Evolutionary conservation across 2,329 filamentous ascomycete species (phyloP).

Genomic region (Xylariaceae sp.): DNA sequence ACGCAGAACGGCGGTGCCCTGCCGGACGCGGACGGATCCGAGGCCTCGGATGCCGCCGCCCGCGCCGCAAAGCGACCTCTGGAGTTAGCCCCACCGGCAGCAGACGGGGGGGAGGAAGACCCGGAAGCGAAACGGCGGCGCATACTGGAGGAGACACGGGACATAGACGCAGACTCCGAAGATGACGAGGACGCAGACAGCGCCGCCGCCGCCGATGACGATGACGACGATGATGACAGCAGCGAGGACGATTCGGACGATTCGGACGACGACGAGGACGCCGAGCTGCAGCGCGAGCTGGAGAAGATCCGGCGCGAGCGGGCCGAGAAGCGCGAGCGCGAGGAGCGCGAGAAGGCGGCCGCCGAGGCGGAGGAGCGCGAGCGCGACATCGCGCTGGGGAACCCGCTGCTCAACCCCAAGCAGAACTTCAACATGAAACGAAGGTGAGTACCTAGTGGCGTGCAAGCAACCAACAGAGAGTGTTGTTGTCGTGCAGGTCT

Average conservation of each 20-base stretch:
- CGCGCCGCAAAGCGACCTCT: constrained; percentile 57
- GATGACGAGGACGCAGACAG: constrained; percentile 48
- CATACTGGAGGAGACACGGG: constrained; percentile 79
- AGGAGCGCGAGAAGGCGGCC: constrained; percentile 74
- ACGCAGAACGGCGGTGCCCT: constrained; percentile 65
- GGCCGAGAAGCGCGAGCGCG: constrained; percentile 70
- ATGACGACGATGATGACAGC: constrained; percentile 44
- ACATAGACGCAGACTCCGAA: constrained; percentile 74
- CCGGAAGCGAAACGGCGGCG: constrained; percentile 74
- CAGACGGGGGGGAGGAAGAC: constrained; percentile 55
- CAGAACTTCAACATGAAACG: constrained; percentile 84
- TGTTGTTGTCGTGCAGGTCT: too few relatives aligned
- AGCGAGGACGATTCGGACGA: constrained; percentile 38
- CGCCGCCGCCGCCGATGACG: constrained; percentile 38
- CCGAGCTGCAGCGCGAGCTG: constrained; percentile 83
- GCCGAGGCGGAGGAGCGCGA: constrained; percentile 78
- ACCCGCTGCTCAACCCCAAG: constrained; percentile 77
- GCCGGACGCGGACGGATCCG: constrained; percentile 33
- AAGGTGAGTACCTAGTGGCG: constrained; percentile 26
- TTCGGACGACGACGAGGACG: constrained; percentile 69
- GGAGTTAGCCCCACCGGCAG: constrained; percentile 37
- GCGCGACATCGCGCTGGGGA: constrained; percentile 82
- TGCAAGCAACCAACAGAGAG: too few relatives aligned
- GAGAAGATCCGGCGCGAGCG: constrained; percentile 89
- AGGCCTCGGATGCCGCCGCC: constrained; percentile 26